Percentiles rank a stretch among this genome's conserved stretches.
These are phyloP conservation scores for Scheffersomyces coipomensis DNA, from an alignment of 805 yeast genomes.

Conservation along the genomic window DNA sequence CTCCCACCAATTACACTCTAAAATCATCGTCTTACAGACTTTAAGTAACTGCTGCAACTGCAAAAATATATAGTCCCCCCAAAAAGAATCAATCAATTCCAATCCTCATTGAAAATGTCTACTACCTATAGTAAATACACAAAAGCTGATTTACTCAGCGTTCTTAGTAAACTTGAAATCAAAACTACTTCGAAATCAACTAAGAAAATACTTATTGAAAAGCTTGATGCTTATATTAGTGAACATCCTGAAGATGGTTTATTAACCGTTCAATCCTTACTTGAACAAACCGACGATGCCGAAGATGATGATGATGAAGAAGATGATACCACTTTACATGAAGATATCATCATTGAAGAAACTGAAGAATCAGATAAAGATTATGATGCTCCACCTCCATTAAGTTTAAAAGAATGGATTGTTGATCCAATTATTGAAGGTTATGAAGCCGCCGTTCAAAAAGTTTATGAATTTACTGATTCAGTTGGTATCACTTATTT, in stretches of 20 bases:
- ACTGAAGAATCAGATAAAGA: slow-evolving; percentile 28
- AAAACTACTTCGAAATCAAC: slow-evolving; percentile 38
- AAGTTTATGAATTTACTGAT: slow-evolving; percentile 32
- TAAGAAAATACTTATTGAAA: slow-evolving; percentile 39
- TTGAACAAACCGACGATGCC: slow-evolving; percentile 14
- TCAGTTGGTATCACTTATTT: slow-evolving; percentile 31
- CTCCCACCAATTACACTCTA: no score
- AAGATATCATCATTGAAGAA: slow-evolving; percentile 16
- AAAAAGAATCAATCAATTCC: no score
- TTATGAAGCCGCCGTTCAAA: slow-evolving; percentile 22
- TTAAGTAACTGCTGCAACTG: no score
- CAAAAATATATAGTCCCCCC: no score
- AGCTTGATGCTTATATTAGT: slow-evolving; percentile 28
- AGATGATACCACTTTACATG: slow-evolving; percentile 20
- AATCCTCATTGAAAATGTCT: no score
- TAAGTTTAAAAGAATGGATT: slow-evolving; percentile 34
- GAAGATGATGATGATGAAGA: slow-evolving; percentile 16
- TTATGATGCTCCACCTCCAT: slow-evolving; percentile 37
- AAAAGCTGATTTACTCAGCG: slow-evolving; percentile 39
- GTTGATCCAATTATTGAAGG: slow-evolving; percentile 36
- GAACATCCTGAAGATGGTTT: slow-evolving; percentile 24
- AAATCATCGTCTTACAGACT: no score
- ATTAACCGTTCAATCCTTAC: slow-evolving; percentile 13
- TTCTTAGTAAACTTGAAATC: slow-evolving; percentile 34
- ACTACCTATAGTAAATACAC: slow-evolving; percentile 17